Percentiles rank a stretch among this genome's conserved stretches.
These are phyloP conservation scores for Pyrus pyrifolia DNA, from an alignment of 306 rosid species.

Conservation along the genomic window DNA sequence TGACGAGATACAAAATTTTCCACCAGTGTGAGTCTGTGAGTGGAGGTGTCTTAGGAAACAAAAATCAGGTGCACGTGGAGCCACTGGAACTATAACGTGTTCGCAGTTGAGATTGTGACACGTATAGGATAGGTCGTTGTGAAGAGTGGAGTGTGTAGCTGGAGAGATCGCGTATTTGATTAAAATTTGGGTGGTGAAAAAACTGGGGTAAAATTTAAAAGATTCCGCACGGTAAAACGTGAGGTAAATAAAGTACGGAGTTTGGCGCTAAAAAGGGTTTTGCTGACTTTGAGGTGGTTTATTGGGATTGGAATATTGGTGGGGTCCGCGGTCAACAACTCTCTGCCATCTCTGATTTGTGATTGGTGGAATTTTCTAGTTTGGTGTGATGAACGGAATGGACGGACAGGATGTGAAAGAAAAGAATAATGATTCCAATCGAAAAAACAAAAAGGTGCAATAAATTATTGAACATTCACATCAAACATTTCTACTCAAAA, in stretches of 20 bases:
- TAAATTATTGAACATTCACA: too few relatives aligned
- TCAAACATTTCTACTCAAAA: too few relatives aligned
- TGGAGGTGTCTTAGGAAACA: background rate
- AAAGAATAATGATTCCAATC: background rate
- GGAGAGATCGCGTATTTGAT: background rate
- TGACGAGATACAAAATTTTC: background rate
- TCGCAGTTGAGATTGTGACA: background rate
- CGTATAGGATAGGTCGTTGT: background rate
- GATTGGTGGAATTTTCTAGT: background rate
- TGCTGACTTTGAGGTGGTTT: slow-evolving; percentile 17
- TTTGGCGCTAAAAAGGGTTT: slow-evolving; percentile 53
- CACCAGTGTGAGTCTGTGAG: slow-evolving; percentile 5
- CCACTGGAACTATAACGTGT: background rate
- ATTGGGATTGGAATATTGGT: background rate
- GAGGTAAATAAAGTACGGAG: background rate
- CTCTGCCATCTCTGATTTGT: background rate
- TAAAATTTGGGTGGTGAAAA: background rate
- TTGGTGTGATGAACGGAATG: background rate
- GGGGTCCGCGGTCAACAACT: background rate
- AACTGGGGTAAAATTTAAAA: slow-evolving; percentile 4
- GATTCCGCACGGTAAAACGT: slow-evolving; percentile 19
- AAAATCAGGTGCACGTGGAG: background rate
- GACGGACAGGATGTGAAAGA: slow-evolving; percentile 12
- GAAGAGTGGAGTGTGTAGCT: background rate
- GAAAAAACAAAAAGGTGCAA: background rate